Percentiles rank a stretch among this genome's conserved stretches.
Conservation (phyloP, 345 rosid species). For the Carallia brachiata region DNA sequence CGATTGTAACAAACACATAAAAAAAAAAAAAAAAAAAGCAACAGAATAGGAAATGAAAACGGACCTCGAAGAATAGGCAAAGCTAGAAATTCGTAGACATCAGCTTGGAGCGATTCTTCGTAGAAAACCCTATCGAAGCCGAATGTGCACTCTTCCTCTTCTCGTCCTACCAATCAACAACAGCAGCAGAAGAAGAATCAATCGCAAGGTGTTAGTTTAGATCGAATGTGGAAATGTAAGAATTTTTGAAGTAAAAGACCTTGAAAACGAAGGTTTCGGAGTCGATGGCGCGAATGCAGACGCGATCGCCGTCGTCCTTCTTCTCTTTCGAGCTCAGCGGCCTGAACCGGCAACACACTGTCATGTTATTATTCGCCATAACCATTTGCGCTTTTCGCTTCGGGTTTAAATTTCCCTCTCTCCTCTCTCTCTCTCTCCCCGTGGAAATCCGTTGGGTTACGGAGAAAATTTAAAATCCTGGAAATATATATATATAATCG, state of each 20-base stretch:
- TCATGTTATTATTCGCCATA: conserved; percentile 47
- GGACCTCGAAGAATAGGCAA: conserved; percentile 70
- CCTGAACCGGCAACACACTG: conserved; percentile 80
- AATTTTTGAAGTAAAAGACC: conserved; percentile 24
- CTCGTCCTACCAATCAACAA: conserved; percentile 43
- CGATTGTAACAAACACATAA: too few relatives aligned
- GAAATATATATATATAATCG: too few relatives aligned
- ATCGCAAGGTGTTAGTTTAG: background rate
- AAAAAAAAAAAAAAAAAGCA: too few relatives aligned
- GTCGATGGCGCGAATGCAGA: conserved; percentile 52
- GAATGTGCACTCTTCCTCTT: conserved; percentile 59
- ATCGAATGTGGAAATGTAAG: too few relatives aligned
- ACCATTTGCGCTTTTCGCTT: background rate
- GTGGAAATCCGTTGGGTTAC: too few relatives aligned
- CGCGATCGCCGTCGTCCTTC: conserved; percentile 42
- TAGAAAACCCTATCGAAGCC: conserved; percentile 63
- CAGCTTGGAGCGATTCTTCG: conserved; percentile 55
- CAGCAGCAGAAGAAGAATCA: background rate
- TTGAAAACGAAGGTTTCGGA: conserved; percentile 60
- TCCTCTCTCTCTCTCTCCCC: too few relatives aligned
- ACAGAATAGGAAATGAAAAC: background rate
- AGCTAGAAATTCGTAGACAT: conserved; percentile 64
- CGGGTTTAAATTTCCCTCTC: too few relatives aligned
- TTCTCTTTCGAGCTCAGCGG: conserved; percentile 69
- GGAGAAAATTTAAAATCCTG: too few relatives aligned